Base-by-base conservation (phyloP, 768 basidiomycete genomes). In the Suillus luteus region DNA sequence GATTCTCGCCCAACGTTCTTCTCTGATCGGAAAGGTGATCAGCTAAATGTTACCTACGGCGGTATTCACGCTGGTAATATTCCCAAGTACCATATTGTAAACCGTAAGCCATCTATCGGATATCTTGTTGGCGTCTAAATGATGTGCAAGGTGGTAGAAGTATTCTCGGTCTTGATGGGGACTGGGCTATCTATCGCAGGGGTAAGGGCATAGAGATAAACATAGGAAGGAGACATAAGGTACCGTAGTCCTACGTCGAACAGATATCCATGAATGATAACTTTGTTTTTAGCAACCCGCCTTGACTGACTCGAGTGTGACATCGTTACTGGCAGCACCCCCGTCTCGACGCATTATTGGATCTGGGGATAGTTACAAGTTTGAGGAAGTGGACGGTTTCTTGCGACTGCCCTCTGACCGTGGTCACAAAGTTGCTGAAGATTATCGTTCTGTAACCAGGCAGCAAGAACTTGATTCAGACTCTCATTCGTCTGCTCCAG, bases 371-470 rank as follows among this genome's bases (percentile, higher is more conserved):
- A 70, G 69, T 57, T 75, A 78, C 67, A 86, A 81, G 69, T 85
- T 87, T 69, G 77, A 84, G 62, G 90, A 91, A 73, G 70, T 81
- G n/a, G 83, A 90, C 65, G 90, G 89, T 10, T 87, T 90, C 69
- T 76, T 92, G 35, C 84, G 80, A 46, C 76, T 92, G 10, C 78
- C 85, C 19, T 81, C 86, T 17, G 75, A 76, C 17, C 71, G 72
- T n/a, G 61, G 58, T 62, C 73, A 61, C 64, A 66, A 59, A 66
- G 68, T 48, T 12, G 76, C 82, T 60, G 78, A 81, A 59, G 75
- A 79, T 15, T 86, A 89, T 67, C 84, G 85, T 38, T 82, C 85
- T 11, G 85, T 88, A 64, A 78, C 72, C 48, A 65, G 69, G 44
- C 52, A 64, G 48, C 73, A 72, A 33, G 71, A 69, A 33, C 73